Evolutionary conservation across 116 monocot species (phyloP), one percentile per base, ranked within the genome.

Genomic region (Cymodocea nodosa): DNA sequence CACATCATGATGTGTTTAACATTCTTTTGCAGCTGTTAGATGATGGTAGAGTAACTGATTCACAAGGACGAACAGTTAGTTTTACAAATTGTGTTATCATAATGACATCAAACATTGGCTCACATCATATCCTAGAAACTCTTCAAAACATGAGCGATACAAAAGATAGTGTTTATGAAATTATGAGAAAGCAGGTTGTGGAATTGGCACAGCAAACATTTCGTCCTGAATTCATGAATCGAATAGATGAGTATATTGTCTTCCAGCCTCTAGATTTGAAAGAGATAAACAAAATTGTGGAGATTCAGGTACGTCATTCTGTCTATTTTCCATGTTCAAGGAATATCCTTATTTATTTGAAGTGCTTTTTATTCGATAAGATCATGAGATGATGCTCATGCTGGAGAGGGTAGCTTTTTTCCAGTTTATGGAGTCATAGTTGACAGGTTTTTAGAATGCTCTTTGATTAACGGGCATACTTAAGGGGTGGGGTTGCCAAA

Each of bases 21-120:
- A 83, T 94, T 59, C 69, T 94, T 2, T 63, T 94, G 71, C 94
- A 94, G 50, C 60, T 94, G 2, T 65, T 94, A 51, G 94, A 94
- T 62, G 94, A 94, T 81, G 94, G 94, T 39, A 89, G 94, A 55
- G 82, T 94, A n/a, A 94, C 94, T 7, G 94, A 94, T 67, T 82
- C 90, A 36, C 84, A 87, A 52, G 90, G 90, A 48, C 84, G 85
- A 68, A 85, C 83, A 14, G 87, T 94, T 15, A 87, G 87, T 62
- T 94, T 94, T 61, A 85, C 82, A 39, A 94, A 94, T 66, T 81
- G 80, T 76, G 85, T 90, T 17, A 52, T 94, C 19, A 87, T 90
- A 64, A 87, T 94, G 94, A 94, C 94, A 35, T 90, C 90, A 48
- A 94, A 94, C 20, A 85, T 94, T 39, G 94, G 94, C 35, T 93